These are phyloP conservation scores for Dryadomyces quercus-mongolicae DNA, from an alignment of 2,329 filamentous ascomycete genomes.

Conservation along the genomic window DNA sequence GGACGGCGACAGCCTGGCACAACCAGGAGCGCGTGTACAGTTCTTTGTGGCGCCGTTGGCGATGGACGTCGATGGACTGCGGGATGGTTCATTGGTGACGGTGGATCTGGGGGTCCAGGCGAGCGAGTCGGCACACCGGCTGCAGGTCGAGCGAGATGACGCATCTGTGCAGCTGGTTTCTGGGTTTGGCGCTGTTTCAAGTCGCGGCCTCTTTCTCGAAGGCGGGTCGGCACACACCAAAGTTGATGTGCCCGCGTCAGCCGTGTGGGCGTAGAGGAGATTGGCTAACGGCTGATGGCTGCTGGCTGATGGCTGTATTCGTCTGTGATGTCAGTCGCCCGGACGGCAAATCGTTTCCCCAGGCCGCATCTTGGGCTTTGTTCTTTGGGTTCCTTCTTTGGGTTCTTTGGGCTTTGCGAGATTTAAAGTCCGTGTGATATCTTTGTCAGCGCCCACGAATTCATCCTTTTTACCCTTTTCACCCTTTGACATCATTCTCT, in stretches of 20 bases:
- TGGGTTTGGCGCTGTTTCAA: constrained; percentile 51
- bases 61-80: too few species aligned
- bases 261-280: background rate
- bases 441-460: background rate
- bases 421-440: background rate
- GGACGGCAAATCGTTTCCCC: too few species aligned
- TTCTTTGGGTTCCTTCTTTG: too few species aligned
- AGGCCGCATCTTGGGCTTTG: too few species aligned
- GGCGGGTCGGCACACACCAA: background rate
- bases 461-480: background rate
- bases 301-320: too few species aligned
- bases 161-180: constrained; percentile 1
- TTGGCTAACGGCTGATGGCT: too few species aligned
- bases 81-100: background rate
- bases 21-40: constrained; percentile 52
- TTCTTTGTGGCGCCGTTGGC: constrained; percentile 38
- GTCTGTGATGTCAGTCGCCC: too few species aligned
- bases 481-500: too few species aligned
- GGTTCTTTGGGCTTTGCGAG: too few species aligned
- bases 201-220: constrained; percentile 43
- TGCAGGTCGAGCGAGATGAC: background rate
- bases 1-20: constrained; percentile 44
- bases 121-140: too few species aligned
- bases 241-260: background rate
- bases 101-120: background rate